Conservation (phyloP, 1,284 basidiomycete genomes). For the Sanghuangporus weigelae region DNA sequence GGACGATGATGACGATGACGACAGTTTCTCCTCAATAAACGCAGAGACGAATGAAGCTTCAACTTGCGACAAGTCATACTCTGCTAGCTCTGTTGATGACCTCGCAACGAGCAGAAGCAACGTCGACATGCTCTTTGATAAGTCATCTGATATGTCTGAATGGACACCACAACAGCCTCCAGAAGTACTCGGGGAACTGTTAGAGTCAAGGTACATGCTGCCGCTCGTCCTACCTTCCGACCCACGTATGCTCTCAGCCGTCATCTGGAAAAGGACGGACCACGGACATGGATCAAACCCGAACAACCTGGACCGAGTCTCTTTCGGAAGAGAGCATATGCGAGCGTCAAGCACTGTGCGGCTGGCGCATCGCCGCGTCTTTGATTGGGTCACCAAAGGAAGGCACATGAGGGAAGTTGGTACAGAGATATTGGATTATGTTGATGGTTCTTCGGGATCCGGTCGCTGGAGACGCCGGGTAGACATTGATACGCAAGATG, state of each 20-base stretch:
- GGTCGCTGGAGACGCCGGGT: conserved; percentile 39
- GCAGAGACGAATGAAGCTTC: conserved; percentile 30
- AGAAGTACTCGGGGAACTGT: conserved; percentile 78
- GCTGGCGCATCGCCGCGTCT: conserved; percentile 34
- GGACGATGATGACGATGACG: conserved; percentile 56
- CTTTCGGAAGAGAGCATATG: conserved; percentile 24
- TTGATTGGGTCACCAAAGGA: conserved; percentile 53
- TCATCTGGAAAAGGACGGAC: conserved; percentile 42
- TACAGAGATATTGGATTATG: conserved; percentile 53
- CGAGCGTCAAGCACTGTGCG: conserved; percentile 34
- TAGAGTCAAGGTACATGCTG: conserved; percentile 91
- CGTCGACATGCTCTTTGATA: conserved; percentile 79
- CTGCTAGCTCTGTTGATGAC: conserved; percentile 24
- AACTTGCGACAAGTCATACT: conserved; percentile 25
- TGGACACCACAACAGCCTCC: conserved; percentile 78
- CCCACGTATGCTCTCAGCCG: conserved; percentile 70
- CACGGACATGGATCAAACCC: conserved; percentile 18
- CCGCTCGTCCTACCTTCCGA: conserved; percentile 81
- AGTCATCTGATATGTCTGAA: conserved; percentile 49
- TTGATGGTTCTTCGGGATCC: conserved; percentile 69
- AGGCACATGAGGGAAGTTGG: conserved; percentile 57
- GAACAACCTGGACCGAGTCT: background rate
- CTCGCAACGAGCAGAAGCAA: conserved; percentile 41
- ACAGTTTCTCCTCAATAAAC: conserved; percentile 38
- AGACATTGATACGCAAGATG: conserved; percentile 30